Conservation (phyloP, 345 rosid genomes). For the Eutrema yunnanense region DNA sequence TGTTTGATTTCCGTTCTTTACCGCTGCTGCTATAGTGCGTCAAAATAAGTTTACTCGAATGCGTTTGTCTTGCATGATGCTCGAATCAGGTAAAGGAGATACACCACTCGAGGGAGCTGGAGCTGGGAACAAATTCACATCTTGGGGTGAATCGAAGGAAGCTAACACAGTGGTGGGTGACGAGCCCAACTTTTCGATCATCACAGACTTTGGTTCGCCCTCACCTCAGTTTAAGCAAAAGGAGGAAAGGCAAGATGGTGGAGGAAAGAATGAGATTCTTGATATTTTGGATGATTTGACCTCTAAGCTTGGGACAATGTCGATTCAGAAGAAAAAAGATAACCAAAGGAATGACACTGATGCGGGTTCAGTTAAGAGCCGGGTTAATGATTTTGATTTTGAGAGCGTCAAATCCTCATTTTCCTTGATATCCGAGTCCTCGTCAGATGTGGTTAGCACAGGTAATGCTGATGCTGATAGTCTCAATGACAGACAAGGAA, state of each 20-base stretch:
- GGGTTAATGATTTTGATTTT: conserved; percentile 15
- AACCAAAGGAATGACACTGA: conserved; percentile 14
- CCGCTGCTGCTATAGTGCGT: not conserved
- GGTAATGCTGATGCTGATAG: conserved; percentile 7
- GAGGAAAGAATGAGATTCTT: conserved; percentile 50
- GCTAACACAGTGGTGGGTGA: conserved; percentile 15
- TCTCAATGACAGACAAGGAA: conserved; percentile 16
- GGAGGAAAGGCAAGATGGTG: conserved; percentile 15
- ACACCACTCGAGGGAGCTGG: conserved; percentile 30
- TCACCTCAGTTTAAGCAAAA: conserved; percentile 28
- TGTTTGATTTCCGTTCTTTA: not conserved
- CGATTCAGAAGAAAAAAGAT: conserved; percentile 55
- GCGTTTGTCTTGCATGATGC: conserved; percentile 3
- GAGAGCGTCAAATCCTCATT: conserved; percentile 46
- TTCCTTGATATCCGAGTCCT: conserved; percentile 22
- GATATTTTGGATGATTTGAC: conserved; percentile 74
- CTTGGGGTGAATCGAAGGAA: conserved; percentile 26
- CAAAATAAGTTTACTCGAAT: not conserved
- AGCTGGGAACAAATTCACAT: conserved; percentile 40
- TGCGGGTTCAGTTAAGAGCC: not conserved
- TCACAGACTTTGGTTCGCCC: conserved; percentile 71
- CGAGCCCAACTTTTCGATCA: conserved; percentile 37
- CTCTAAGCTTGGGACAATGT: conserved; percentile 66
- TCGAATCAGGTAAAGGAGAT: conserved; percentile 32
- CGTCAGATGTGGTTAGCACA: conserved; percentile 10